Evolutionary conservation across 2,329 filamentous ascomycete genomes (phyloP).

Genomic region (Microsporum audouinii): DNA sequence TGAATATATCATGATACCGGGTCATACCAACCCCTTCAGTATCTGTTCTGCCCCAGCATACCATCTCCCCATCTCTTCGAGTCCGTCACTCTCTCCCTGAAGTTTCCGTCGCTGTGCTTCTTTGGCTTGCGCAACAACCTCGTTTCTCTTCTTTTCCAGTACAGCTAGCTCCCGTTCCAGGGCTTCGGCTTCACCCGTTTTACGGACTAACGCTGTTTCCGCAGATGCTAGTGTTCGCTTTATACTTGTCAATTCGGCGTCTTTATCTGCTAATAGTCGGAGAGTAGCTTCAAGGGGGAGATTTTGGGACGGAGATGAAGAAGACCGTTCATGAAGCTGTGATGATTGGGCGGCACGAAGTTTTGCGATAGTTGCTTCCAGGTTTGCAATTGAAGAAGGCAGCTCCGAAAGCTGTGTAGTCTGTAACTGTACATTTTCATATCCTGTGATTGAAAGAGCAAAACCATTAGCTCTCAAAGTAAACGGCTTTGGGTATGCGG

Average conservation of each 20-base stretch:
- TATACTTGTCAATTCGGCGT: constrained; percentile 31
- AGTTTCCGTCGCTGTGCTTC: constrained; percentile 34
- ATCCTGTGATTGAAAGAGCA: constrained; percentile 31
- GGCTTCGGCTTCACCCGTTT: constrained; percentile 34
- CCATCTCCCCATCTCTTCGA: constrained; percentile 38
- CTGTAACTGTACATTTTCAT: constrained; percentile 44
- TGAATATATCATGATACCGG: background rate
- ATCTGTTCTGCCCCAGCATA: constrained; percentile 33
- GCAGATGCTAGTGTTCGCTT: constrained; percentile 33
- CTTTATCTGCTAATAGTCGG: constrained; percentile 30
- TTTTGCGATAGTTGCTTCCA: constrained; percentile 40
- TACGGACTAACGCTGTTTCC: constrained; percentile 34
- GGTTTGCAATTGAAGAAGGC: constrained; percentile 41
- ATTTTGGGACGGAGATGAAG: constrained; percentile 27
- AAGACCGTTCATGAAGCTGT: constrained; percentile 47
- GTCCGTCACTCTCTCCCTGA: constrained; percentile 36
- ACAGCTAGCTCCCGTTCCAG: constrained; percentile 34
- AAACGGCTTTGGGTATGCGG: constrained; percentile 8
- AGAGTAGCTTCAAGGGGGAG: constrained; percentile 33
- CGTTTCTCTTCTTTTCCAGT: constrained; percentile 36
- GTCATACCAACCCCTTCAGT: constrained; percentile 26
- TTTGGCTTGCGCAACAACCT: constrained; percentile 37
- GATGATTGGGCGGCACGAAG: constrained; percentile 48
- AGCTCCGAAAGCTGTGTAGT: constrained; percentile 41
- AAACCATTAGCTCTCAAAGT: background rate